These are phyloP conservation scores for Physocladia obscura DNA, from an alignment of 192 early-diverging fungal species.

Conservation along the genomic window DNA sequence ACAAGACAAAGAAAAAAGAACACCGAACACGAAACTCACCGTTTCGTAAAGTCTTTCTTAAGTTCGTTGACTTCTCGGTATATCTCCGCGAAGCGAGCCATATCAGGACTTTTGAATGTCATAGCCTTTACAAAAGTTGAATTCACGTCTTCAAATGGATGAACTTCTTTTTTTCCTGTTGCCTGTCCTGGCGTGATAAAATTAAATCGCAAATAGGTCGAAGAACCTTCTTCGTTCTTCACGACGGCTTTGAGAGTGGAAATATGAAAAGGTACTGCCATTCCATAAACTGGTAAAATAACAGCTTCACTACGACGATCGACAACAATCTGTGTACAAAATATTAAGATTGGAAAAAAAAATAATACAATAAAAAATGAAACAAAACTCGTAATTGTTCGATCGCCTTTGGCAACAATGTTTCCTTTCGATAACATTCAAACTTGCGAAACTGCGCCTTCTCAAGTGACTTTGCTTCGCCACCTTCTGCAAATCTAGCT, in stretches of 20 bases:
- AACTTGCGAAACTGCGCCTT: slow-evolving; percentile 80
- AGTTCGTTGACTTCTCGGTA: slow-evolving; percentile 82
- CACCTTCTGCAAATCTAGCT: slow-evolving; percentile 69
- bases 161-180: slow-evolving; percentile 81
- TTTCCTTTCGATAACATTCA: slow-evolving; percentile 94
- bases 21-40: slow-evolving; percentile 24
- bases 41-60: slow-evolving; percentile 90
- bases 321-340: slow-evolving; percentile 76
- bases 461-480: slow-evolving; percentile 60
- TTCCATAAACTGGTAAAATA: slow-evolving; percentile 91
- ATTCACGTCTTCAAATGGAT: slow-evolving; percentile 82
- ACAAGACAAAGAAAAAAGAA: not conserved
- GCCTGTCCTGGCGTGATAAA: slow-evolving; percentile 93
- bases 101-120: slow-evolving; percentile 87
- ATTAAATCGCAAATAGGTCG: slow-evolving; percentile 88
- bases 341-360: too few species aligned
- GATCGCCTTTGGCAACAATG: slow-evolving; percentile 78
- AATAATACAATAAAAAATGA: not conserved
- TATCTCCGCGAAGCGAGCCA: slow-evolving; percentile 77
- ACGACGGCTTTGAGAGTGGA: slow-evolving; percentile 91
- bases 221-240: slow-evolving; percentile 93
- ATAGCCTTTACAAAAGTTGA: slow-evolving; percentile 91
- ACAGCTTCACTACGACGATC: slow-evolving; percentile 85
- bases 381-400: slow-evolving; percentile 61
- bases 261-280: slow-evolving; percentile 97